Evolutionary conservation across 2,329 filamentous ascomycete species (phyloP).

Genomic region (Alternaria sp.): DNA sequence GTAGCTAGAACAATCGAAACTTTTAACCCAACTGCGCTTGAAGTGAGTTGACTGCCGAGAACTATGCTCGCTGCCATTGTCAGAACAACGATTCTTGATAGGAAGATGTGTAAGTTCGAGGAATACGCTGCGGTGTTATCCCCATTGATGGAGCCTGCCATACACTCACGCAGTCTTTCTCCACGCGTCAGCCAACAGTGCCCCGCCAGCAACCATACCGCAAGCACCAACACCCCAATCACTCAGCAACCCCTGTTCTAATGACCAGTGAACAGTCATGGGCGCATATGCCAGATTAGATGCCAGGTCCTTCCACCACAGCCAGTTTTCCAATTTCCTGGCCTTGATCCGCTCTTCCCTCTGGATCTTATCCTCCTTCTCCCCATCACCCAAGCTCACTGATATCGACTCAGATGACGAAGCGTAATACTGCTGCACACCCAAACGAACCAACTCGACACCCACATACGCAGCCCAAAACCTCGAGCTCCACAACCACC

Average conservation of each 20-base stretch:
- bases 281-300: constrained; percentile 80
- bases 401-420: neutral
- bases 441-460: constrained; percentile 74
- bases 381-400: constrained; percentile 41
- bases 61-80: no score
- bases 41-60: no score
- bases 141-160: neutral
- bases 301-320: constrained; percentile 71
- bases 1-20: neutral
- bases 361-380: constrained; percentile 57
- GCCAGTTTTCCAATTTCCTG: constrained; percentile 39
- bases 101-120: neutral
- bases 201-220: constrained; percentile 59
- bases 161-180: constrained; percentile 40
- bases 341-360: constrained; percentile 34
- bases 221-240: constrained; percentile 65
- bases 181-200: constrained; percentile 56
- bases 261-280: constrained; percentile 82
- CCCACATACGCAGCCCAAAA: constrained; percentile 82
- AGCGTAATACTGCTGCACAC: constrained; percentile 45
- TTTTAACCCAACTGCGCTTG: neutral
- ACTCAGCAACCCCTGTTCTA: constrained; percentile 62
- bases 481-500: constrained; percentile 75
- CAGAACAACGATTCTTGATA: no score
- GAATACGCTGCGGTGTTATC: neutral